phyloP scores from a whole-genome alignment of 2,329 filamentous ascomycete species.

The Ophiostoma himal-ulmi region DNA sequence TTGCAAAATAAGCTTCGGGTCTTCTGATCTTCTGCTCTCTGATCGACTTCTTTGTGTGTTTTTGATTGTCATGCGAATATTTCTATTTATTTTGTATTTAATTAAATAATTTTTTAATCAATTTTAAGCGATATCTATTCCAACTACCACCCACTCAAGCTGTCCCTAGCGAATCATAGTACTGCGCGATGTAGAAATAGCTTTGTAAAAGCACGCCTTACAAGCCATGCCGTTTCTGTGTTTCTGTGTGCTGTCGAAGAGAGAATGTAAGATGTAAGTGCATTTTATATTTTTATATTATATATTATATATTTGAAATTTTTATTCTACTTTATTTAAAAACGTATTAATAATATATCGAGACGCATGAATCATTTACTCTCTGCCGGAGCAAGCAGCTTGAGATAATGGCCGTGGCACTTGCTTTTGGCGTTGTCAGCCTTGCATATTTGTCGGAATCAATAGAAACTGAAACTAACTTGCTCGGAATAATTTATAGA shows the following conservation, averaged over 20 bases:
- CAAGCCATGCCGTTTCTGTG: neutral
- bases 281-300: too few species aligned
- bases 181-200: neutral
- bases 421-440: neutral
- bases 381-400: too few species aligned
- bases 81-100: neutral
- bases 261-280: too few species aligned
- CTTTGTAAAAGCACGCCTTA: slow-evolving; percentile 4
- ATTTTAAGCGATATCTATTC: neutral
- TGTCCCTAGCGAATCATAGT: slow-evolving; percentile 29
- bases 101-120: slow-evolving; percentile 24
- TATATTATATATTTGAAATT: too few species aligned
- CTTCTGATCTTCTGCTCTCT: too few species aligned
- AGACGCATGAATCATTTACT: neutral
- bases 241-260: neutral
- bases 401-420: too few species aligned
- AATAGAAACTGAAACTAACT: too few species aligned
- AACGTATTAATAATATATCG: too few species aligned
- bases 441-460: neutral
- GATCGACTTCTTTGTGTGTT: neutral
- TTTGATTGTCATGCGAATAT: neutral
- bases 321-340: too few species aligned
- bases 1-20: neutral
- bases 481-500: too few species aligned
- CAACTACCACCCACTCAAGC: neutral